Conservation (phyloP, 2,329 filamentous ascomycete species). For the Mycocentrospora acerina region DNA sequence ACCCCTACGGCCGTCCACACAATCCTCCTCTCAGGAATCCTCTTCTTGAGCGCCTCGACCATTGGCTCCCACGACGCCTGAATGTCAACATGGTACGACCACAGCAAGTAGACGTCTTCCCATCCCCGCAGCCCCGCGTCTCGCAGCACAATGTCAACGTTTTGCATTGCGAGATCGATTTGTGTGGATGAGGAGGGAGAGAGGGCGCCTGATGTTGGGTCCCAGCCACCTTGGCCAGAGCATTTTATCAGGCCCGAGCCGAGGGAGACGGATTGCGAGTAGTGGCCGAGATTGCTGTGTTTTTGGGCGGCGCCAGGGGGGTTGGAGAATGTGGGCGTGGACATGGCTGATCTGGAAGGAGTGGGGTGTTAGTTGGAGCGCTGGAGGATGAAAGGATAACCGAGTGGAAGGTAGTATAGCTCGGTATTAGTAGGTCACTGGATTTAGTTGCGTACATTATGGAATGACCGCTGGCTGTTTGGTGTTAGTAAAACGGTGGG, state of each 20-base stretch:
- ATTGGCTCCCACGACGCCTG: background rate
- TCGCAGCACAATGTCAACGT: conserved; percentile 1
- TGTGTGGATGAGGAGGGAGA: background rate
- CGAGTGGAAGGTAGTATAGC: too few species aligned
- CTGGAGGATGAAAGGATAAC: too few species aligned
- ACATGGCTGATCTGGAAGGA: too few species aligned
- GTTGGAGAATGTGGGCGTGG: conserved; percentile 1
- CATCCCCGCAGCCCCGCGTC: conserved; percentile 2
- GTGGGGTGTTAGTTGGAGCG: too few species aligned
- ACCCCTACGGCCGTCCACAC: conserved; percentile 2
- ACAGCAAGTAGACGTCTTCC: conserved; percentile 4
- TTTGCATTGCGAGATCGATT: conserved; percentile 1
- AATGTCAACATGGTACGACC: conserved; percentile 1
- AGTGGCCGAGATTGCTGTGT: conserved; percentile 1
- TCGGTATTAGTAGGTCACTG: too few species aligned
- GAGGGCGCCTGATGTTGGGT: background rate
- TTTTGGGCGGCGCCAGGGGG: conserved; percentile 1
- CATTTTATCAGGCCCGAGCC: conserved; percentile 1
- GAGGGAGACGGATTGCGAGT: conserved; percentile 1
- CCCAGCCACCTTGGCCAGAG: conserved; percentile 5
- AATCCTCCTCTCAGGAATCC: conserved; percentile 1
- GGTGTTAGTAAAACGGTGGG: too few species aligned
- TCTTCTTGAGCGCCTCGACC: background rate
- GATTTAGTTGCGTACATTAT: too few species aligned
- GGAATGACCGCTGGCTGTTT: too few species aligned